phyloP scores from a whole-genome alignment of 805 yeast genomes.

The Huiozyma sinensis region DNA sequence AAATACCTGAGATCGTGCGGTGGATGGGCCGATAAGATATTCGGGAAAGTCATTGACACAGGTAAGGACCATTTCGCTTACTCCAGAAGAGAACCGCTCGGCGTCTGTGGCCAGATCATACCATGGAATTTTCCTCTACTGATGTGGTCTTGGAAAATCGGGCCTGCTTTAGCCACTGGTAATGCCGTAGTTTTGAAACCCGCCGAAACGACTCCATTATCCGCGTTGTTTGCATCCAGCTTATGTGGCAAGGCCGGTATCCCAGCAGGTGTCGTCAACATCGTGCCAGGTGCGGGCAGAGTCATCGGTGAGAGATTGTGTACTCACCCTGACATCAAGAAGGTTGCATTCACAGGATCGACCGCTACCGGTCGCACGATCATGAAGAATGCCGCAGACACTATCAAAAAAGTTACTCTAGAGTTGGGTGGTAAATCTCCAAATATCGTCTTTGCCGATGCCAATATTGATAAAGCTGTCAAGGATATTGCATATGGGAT shows the following conservation, averaged over 20 bases:
- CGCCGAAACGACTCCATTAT: constrained; percentile 86
- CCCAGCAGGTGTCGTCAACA: constrained; percentile 85
- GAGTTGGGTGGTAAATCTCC: constrained; percentile 98
- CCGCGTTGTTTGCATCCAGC: constrained; percentile 66
- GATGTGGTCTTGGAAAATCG: constrained; percentile 92
- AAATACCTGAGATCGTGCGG: constrained; percentile 73
- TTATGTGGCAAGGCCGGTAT: constrained; percentile 73
- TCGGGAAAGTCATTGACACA: constrained; percentile 67
- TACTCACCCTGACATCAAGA: constrained; percentile 69
- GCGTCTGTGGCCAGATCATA: constrained; percentile 91
- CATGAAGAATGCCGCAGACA: constrained; percentile 69
- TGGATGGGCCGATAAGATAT: constrained; percentile 84
- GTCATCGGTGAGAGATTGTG: constrained; percentile 76
- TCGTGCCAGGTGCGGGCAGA: constrained; percentile 79
- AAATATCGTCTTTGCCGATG: constrained; percentile 77
- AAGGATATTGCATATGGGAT: constrained; percentile 71
- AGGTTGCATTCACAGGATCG: constrained; percentile 92
- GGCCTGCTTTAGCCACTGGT: constrained; percentile 88
- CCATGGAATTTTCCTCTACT: constrained; percentile 96
- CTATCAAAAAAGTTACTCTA: constrained; percentile 81
- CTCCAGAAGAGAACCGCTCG: constrained; percentile 82
- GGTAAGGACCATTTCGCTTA: constrained; percentile 64
- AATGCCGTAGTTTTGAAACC: constrained; percentile 81
- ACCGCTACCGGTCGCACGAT: constrained; percentile 81
- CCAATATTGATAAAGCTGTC: constrained; percentile 66